phyloP scores from a whole-genome alignment of 2,329 filamentous ascomycete genomes.

The Acrocalymma vagum region DNA sequence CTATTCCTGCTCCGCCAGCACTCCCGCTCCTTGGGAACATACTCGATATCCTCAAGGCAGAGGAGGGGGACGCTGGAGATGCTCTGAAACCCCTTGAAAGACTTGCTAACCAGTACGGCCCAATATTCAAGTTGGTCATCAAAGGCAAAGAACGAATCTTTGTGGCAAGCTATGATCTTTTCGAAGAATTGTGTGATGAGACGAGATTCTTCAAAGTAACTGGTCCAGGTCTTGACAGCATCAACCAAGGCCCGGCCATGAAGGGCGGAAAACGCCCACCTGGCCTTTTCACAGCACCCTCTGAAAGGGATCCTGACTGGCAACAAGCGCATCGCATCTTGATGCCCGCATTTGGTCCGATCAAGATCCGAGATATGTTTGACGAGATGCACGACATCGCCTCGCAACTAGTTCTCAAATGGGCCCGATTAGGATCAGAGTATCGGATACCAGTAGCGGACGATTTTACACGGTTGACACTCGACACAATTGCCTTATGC shows the following conservation, averaged over 20 bases:
- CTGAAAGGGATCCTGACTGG: constrained; percentile 15
- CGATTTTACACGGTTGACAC: constrained; percentile 37
- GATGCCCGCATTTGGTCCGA: constrained; percentile 72
- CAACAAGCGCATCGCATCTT: constrained; percentile 60
- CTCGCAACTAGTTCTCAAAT: constrained; percentile 69
- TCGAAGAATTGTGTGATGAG: constrained; percentile 21
- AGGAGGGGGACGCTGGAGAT: constrained; percentile 16
- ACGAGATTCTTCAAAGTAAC: constrained; percentile 18
- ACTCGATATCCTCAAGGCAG: constrained; percentile 23
- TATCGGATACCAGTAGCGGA: constrained; percentile 31
- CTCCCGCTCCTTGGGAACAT: constrained; percentile 44
- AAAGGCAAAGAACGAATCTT: constrained; percentile 6
- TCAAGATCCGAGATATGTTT: constrained; percentile 72
- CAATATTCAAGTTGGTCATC: constrained; percentile 9
- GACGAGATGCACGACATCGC: constrained; percentile 63
- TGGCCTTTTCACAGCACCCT: constrained; percentile 23
- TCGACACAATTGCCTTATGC: constrained; percentile 40
- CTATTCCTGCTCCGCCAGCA: constrained; percentile 25
- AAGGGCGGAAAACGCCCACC: too few relatives aligned
- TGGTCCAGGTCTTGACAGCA: too few relatives aligned
- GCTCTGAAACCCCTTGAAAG: constrained; percentile 8
- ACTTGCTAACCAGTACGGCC: constrained; percentile 15
- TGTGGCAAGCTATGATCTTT: constrained; percentile 9
- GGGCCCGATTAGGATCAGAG: constrained; percentile 60
- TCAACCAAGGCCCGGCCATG: too few relatives aligned